Evolutionary conservation across 306 rosid genomes (phyloP).

Genomic region (Ochetophila trinervis): DNA sequence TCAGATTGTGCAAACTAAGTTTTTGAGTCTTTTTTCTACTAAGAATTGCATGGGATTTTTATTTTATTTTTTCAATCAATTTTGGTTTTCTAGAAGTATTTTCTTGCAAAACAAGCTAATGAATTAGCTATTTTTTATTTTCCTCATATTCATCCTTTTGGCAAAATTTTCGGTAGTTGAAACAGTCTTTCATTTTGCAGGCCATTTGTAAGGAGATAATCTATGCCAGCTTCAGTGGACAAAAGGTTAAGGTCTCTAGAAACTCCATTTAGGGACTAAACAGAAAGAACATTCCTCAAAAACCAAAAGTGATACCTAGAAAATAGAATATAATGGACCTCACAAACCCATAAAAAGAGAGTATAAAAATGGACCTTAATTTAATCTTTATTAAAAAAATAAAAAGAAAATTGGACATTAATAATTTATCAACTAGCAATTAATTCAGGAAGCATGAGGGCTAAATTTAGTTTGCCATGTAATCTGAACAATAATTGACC

Average conservation of each 20-base stretch:
- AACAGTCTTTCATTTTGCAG: neutral
- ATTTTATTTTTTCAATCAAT: neutral
- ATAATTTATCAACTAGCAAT: no score
- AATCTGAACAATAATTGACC: no score
- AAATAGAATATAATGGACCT: no score
- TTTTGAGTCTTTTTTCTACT: neutral
- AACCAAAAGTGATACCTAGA: no score
- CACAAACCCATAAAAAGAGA: no score
- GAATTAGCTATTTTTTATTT: constrained; percentile 10
- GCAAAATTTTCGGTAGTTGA: constrained; percentile 25
- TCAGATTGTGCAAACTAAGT: neutral
- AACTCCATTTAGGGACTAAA: neutral
- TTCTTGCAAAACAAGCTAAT: neutral
- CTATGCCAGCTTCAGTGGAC: neutral
- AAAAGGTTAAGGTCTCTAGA: neutral
- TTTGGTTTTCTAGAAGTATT: neutral
- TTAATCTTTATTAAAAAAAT: no score
- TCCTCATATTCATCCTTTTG: neutral
- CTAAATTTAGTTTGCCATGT: no score
- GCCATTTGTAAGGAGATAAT: neutral
- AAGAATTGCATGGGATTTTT: neutral
- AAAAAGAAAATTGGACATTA: no score
- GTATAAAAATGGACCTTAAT: no score
- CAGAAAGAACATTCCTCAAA: constrained; percentile 1
- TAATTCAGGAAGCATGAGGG: no score